These are phyloP conservation scores for Trichoderma asperellum DNA, from an alignment of 2,329 filamentous ascomycete species.

Conservation along the genomic window DNA sequence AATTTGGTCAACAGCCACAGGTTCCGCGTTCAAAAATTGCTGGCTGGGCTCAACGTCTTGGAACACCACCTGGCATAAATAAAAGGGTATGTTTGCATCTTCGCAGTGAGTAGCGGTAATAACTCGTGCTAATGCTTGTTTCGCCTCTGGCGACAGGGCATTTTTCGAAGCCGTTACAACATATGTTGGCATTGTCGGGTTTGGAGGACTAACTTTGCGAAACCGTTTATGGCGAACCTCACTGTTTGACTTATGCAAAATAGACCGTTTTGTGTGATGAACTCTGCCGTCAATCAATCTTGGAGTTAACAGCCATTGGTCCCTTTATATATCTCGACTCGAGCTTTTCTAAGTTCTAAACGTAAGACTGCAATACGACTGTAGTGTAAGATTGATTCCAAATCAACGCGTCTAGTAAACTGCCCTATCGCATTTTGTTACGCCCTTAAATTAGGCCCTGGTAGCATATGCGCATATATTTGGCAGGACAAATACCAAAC, in stretches of 20 bases:
- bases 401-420: background rate
- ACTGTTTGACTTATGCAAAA: background rate
- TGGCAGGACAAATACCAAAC: background rate
- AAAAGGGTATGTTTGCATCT: background rate
- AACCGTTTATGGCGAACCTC: background rate
- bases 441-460: background rate
- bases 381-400: background rate
- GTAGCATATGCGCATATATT: background rate
- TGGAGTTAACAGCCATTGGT: too few relatives aligned
- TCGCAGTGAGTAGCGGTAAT: slow-evolving; percentile 1
- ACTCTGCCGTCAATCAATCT: background rate
- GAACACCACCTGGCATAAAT: background rate
- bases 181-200: slow-evolving; percentile 1
- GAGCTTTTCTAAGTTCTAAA: background rate
- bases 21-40: slow-evolving; percentile 6
- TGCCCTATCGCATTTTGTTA: too few relatives aligned
- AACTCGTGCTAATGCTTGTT: background rate
- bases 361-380: background rate
- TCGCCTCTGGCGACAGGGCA: background rate
- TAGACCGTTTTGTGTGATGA: background rate
- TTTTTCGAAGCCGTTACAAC: background rate
- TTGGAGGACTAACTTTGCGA: background rate
- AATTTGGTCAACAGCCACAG: background rate
- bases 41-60: background rate
- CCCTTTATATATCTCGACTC: background rate